A percentile compares a stretch with the other conserved stretches of the same genome.
phyloP scores from a whole-genome alignment of 768 basidiomycete genomes.

The Suillus sp. region DNA sequence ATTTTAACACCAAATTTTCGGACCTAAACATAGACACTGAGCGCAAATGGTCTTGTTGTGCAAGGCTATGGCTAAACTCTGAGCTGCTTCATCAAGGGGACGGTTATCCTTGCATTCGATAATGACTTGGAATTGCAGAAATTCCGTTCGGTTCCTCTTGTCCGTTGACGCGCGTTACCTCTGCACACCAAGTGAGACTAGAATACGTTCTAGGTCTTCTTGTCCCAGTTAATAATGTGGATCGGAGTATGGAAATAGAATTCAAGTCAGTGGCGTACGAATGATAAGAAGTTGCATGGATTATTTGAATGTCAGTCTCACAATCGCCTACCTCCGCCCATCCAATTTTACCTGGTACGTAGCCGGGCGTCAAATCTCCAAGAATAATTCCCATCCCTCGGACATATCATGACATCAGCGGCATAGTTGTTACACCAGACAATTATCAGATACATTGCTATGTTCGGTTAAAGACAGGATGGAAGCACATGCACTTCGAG shows the following conservation, averaged over 20 bases:
- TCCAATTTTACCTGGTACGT: background rate
- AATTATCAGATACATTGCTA: slow-evolving; percentile 10
- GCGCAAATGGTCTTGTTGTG: background rate
- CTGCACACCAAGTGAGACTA: background rate
- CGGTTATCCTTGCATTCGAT: background rate
- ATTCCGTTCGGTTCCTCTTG: background rate
- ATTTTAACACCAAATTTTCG: background rate
- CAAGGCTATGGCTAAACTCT: background rate
- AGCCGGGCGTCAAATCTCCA: background rate
- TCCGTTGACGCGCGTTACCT: background rate
- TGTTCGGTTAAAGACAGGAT: background rate
- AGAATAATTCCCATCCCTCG: background rate
- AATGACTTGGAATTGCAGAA: background rate
- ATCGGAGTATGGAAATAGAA: background rate
- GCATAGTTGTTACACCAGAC: background rate
- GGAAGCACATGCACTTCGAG: background rate
- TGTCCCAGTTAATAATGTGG: background rate
- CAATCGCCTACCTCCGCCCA: background rate
- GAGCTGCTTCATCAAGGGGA: background rate
- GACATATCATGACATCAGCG: background rate
- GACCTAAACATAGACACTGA: background rate
- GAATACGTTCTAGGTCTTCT: background rate
- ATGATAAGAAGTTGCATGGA: background rate
- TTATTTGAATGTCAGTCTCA: background rate
- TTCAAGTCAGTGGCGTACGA: background rate